Base-by-base conservation (phyloP, 768 basidiomycete species). In the Inosperma sp. region DNA sequence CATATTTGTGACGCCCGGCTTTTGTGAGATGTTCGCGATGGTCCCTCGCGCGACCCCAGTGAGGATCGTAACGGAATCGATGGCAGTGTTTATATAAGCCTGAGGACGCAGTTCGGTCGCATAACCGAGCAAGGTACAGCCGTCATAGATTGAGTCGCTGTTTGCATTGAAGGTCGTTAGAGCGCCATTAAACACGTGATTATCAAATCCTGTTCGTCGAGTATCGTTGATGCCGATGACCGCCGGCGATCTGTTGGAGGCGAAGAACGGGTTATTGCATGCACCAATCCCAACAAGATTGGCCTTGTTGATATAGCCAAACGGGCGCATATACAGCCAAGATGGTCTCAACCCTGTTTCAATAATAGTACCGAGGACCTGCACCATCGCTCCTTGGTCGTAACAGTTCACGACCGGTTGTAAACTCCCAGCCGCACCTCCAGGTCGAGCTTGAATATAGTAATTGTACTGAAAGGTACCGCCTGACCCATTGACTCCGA, bases 311-410 rank as follows among this genome's bases (percentile, higher is more conserved):
- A 31, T 31, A n/a, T 31, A 31, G n/a, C 30, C 30, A n/a, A 31
- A 31, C 30, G 30, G 30, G 8, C n/a, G 30, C 30, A 31, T 31
- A n/a, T 8, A 31, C n/a, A 31, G 30, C 30, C 30, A 31, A 8
- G 30, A 31, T 8, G 30, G 30, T 31, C 30, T 31, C n/a, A n/a
- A n/a, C n/a, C n/a, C n/a, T n/a, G n/a, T n/a, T n/a, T n/a, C n/a
- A n/a, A n/a, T n/a, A n/a, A 41, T 5, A 12, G 39, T 5, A 4
- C 6, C 39, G 13, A 16, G 4, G 21, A 29, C 27, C 19, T 44
- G 43, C 8, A 44, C 43, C 43, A 44, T 44, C 7, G 43, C 43
- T 26, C 22, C 43, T 16, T 41, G 39, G 19, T 41, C 39, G 39
- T 41, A 41, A 23, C 39, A 41, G 21, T 41, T 41, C 7, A 41